These are phyloP conservation scores for Fusarium bactridioides DNA, from an alignment of 2,329 filamentous ascomycete genomes.

Conservation along the genomic window DNA sequence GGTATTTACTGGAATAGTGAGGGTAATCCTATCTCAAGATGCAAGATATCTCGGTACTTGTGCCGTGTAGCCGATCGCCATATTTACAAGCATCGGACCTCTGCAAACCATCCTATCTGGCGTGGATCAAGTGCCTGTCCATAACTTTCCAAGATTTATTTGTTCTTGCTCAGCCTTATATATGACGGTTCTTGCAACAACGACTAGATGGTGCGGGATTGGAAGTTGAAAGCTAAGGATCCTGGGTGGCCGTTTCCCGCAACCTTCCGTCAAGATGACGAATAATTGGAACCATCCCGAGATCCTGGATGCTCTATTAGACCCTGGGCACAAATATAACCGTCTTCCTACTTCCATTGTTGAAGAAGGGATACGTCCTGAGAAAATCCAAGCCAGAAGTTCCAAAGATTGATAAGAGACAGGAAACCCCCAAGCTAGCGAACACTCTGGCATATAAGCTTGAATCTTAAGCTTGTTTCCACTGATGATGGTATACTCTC, in stretches of 20 bases:
- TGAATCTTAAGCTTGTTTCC: not conserved
- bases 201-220: accelerated
- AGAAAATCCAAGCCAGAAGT: not conserved
- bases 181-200: not conserved
- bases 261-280: not conserved
- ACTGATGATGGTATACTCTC: accelerated
- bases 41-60: not conserved
- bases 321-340: accelerated
- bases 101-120: accelerated
- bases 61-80: not conserved
- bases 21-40: not conserved
- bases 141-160: accelerated
- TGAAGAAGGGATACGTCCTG: accelerated
- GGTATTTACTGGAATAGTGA: not conserved
- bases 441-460: not conserved
- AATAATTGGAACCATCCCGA: not conserved
- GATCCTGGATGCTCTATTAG: not conserved
- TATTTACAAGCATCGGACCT: not conserved
- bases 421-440: not conserved
- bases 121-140: too few relatives aligned
- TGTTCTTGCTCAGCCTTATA: not conserved
- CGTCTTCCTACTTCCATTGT: too few relatives aligned
- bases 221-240: accelerated
- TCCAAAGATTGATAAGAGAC: accelerated
- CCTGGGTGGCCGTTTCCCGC: accelerated